Evolutionary conservation across 2,329 filamentous ascomycete species (phyloP).

Genomic region (Sporothrix variecibatus): DNA sequence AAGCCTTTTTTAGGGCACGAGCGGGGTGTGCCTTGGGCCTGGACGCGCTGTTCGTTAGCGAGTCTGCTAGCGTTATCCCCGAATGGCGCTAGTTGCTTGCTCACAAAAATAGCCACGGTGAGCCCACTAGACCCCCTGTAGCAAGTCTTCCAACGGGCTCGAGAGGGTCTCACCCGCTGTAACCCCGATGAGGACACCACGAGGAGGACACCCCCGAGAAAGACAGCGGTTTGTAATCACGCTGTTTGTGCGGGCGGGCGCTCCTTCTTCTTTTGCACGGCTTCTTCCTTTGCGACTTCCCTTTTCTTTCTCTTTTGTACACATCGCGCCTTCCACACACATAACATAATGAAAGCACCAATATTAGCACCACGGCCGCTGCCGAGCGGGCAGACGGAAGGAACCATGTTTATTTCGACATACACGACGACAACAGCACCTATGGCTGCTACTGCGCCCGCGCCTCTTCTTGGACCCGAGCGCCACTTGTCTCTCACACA

Average conservation of each 20-base stretch:
- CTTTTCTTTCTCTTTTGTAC: not conserved
- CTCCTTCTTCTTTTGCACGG: not conserved
- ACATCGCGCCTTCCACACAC: not conserved
- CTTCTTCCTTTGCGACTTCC: not conserved
- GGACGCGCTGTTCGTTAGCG: not conserved
- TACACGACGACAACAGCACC: not conserved
- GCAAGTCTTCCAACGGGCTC: not conserved
- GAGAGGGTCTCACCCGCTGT: not conserved
- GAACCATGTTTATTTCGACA: not conserved
- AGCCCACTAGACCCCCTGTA: too few species aligned
- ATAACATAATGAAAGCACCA: not conserved
- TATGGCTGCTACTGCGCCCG: not conserved
- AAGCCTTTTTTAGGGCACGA: not conserved
- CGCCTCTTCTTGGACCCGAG: not conserved
- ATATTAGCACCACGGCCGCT: constrained; percentile 1
- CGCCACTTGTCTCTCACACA: constrained; percentile 15
- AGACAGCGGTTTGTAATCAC: not conserved
- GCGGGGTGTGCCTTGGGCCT: not conserved
- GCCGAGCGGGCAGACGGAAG: not conserved
- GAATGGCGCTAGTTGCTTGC: not conserved
- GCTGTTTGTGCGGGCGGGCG: not conserved
- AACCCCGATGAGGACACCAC: not conserved
- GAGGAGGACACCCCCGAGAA: too few species aligned
- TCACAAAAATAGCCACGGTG: not conserved
- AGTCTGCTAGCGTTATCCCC: not conserved